Base-by-base conservation (phyloP, 1,284 basidiomycete species). In the Volvariella surrecta region DNA sequence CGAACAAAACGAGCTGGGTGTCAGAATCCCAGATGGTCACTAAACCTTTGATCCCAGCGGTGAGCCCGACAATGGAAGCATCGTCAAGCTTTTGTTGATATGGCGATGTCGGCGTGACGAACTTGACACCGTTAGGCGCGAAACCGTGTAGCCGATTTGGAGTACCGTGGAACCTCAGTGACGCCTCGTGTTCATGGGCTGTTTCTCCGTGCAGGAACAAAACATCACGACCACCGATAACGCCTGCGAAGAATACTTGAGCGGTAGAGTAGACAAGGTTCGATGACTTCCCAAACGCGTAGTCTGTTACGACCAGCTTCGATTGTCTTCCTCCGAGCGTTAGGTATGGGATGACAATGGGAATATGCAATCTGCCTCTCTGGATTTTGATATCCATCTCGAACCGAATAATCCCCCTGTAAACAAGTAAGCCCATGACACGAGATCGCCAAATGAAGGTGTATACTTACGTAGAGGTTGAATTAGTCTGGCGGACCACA, bases 271-370 rank as follows among this genome's bases (percentile, higher is more conserved):
- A 85, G 2, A 71, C 56, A 3, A 79, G 53, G 37, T 61, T 64
- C 8, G 78, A 78, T 10, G 57, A 66, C 15, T 52, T 39, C 3
- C 84, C 82, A 54, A 82, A 84, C 2, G 66, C 58, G 54, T 83
- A 85, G 58, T 85, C 75, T 0, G 79, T 77, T 18, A 83, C 69
- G 22, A 88, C 61, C 18, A 84, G 60, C 58, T 83, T 86, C 37
- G 79, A 83, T 57, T 86, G 71, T 4, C 84, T 73, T 3, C 84
- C 84, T 21, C 61, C 59, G 13, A 88, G 70, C 1, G 75, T 74
- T 50, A 87, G 76, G 9, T 67, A 54, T 1, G 64, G 58, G 0
- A 65, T 68, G 8, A 71, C 61, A 32, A 65, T 60, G 2, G 85
- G 84, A 15, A 88, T 56, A 21, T 71, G 67, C 18, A 84, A 51